phyloP scores from a whole-genome alignment of 179 eudicot species.

The Spergularia azorica region DNA sequence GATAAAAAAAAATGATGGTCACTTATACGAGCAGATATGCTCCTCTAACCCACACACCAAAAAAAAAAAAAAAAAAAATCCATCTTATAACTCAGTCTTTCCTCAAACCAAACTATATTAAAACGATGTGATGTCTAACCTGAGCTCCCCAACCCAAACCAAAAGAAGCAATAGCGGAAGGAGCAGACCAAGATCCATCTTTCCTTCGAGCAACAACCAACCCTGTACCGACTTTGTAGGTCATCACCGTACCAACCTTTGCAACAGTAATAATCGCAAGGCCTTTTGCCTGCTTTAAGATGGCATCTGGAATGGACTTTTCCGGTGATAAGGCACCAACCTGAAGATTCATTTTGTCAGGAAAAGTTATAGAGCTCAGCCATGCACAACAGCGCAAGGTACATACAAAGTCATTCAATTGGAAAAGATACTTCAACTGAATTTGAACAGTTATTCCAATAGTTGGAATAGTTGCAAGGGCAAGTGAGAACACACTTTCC shows the following conservation, averaged over 20 bases:
- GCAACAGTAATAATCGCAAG: conserved; percentile 92
- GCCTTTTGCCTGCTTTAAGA: conserved; percentile 83
- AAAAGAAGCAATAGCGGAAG: conserved; percentile 91
- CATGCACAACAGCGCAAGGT: conserved; percentile 3
- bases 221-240: conserved; percentile 95
- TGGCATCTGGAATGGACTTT: conserved; percentile 82
- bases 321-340: conserved; percentile 68
- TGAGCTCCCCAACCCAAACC: conserved; percentile 98
- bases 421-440: neutral
- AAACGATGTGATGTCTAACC: conserved; percentile 39
- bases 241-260: conserved; percentile 80
- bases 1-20: neutral
- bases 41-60: no score
- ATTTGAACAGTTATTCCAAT: neutral
- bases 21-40: neutral
- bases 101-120: no score
- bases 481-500: neutral
- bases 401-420: neutral
- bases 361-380: neutral
- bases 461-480: neutral
- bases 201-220: conserved; percentile 83
- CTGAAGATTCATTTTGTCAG: conserved; percentile 37
- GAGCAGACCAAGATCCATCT: conserved; percentile 97
- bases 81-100: no score
- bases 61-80: no score